Evolutionary conservation across 1,284 basidiomycete genomes (phyloP).

Genomic region (Phellinidium pouzarii): DNA sequence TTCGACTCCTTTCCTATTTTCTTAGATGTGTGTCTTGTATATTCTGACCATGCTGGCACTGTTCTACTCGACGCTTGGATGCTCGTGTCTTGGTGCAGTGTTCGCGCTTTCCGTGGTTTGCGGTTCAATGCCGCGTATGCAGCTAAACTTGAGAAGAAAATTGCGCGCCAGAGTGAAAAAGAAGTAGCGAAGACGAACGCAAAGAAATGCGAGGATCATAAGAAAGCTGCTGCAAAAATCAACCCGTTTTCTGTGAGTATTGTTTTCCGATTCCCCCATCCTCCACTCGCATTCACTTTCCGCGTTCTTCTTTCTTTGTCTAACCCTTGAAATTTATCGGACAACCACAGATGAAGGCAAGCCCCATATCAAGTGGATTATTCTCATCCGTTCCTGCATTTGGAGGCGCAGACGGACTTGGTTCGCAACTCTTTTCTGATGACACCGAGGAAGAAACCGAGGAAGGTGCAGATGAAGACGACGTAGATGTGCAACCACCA

Average conservation of each 20-base stretch:
- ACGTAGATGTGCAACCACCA: conserved; percentile 10
- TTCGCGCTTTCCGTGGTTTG: conserved; percentile 72
- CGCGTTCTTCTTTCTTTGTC: conserved; percentile 8
- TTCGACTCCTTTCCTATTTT: conserved; percentile 31
- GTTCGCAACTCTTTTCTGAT: conserved; percentile 15
- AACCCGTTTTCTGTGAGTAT: conserved; percentile 67
- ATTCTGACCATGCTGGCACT: neutral
- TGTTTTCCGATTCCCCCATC: neutral
- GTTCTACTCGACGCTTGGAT: conserved; percentile 6
- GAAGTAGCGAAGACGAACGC: conserved; percentile 32
- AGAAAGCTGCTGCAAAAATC: conserved; percentile 30
- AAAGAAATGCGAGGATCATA: conserved; percentile 27
- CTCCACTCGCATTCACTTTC: neutral
- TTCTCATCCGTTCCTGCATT: conserved; percentile 4
- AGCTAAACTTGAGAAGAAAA: conserved; percentile 50
- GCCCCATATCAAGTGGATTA: neutral
- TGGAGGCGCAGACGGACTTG: conserved; percentile 8
- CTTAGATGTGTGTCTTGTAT: neutral
- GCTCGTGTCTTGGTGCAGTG: conserved; percentile 32
- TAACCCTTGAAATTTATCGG: conserved; percentile 14
- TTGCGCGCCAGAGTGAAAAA: conserved; percentile 30
- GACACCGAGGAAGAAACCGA: conserved; percentile 13
- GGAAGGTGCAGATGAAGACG: conserved; percentile 3
- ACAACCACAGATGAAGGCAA: conserved; percentile 14
- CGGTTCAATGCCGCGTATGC: conserved; percentile 68